These are phyloP conservation scores for Carallia brachiata DNA, from an alignment of 345 rosid genomes.

Conservation along the genomic window DNA sequence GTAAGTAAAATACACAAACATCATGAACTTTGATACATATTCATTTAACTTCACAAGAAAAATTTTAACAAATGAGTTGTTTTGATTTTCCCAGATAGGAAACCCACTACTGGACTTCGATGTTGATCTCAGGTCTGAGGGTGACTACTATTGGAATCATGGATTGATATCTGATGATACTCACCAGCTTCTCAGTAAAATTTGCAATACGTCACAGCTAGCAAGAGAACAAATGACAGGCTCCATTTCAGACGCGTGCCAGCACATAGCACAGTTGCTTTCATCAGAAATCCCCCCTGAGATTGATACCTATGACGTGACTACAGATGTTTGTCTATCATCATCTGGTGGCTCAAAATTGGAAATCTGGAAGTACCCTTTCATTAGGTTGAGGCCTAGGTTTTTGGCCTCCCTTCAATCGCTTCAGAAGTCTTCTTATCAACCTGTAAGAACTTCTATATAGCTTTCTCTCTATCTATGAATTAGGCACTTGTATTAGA, in stretches of 20 bases:
- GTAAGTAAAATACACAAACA: constrained; percentile 4
- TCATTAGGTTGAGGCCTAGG: neutral
- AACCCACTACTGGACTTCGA: constrained; percentile 25
- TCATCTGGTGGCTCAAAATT: neutral
- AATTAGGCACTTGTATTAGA: no score
- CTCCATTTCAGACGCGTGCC: constrained; percentile 1
- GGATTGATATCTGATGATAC: constrained; percentile 21
- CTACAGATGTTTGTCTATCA: constrained; percentile 10
- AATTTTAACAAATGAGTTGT: neutral
- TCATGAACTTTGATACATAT: neutral
- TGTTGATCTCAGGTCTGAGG: constrained; percentile 1
- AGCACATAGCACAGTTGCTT: neutral
- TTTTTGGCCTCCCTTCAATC: neutral
- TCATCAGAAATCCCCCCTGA: constrained; percentile 4
- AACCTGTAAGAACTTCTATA: constrained; percentile 6
- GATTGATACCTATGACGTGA: constrained; percentile 12
- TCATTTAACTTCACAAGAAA: neutral
- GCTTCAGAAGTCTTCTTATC: neutral
- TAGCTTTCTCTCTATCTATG: neutral
- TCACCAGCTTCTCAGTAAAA: constrained; percentile 6
- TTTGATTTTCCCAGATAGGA: constrained; percentile 20
- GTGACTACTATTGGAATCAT: constrained; percentile 22
- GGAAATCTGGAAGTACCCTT: neutral
- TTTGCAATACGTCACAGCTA: constrained; percentile 17
- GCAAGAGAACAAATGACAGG: constrained; percentile 4